Percentiles rank a stretch among this genome's conserved stretches.
Evolutionary conservation across 768 basidiomycete species (phyloP).

Genomic region (Multifurca ochricompacta): DNA sequence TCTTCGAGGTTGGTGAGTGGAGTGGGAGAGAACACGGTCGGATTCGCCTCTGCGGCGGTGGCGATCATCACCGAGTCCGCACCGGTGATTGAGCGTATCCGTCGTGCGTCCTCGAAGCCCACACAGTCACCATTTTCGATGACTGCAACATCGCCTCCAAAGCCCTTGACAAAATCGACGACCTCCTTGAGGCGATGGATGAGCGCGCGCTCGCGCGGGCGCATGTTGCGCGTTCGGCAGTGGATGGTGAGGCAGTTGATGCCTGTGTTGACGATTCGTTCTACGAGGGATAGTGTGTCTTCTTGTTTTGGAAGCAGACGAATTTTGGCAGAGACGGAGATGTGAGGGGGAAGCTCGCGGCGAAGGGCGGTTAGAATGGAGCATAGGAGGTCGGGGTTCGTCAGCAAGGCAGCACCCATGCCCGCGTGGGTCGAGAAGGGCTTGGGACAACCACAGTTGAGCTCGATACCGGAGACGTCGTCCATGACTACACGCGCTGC

Average conservation of each 20-base stretch:
- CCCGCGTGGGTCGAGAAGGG: conserved; percentile 90
- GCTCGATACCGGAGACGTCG: conserved; percentile 90
- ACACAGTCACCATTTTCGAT: conserved; percentile 91
- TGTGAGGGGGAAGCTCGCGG: conserved; percentile 58
- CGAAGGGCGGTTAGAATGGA: conserved; percentile 79
- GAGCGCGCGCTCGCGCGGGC: conserved; percentile 70
- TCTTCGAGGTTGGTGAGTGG: conserved; percentile 63
- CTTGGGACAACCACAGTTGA: conserved; percentile 97
- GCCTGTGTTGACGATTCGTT: conserved; percentile 80
- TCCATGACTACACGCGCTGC: conserved; percentile 81
- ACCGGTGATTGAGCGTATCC: conserved; percentile 72
- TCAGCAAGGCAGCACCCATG: conserved; percentile 94
- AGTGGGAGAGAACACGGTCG: conserved; percentile 70
- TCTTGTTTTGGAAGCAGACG: conserved; percentile 78
- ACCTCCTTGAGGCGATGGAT: conserved; percentile 77
- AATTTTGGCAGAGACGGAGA: conserved; percentile 93
- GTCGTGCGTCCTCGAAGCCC: conserved; percentile 69
- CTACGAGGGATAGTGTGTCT: conserved; percentile 85
- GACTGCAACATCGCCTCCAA: conserved; percentile 76
- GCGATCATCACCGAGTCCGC: conserved; percentile 96
- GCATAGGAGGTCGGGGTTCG: conserved; percentile 86
- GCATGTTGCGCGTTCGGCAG: conserved; percentile 90
- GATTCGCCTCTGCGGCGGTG: conserved; percentile 88
- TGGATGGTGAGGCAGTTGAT: conserved; percentile 89
- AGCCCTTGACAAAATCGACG: conserved; percentile 70